Evolutionary conservation across 345 rosid genomes (phyloP), one percentile per base, ranked within the genome.

Genomic region (Erodium maritimum): DNA sequence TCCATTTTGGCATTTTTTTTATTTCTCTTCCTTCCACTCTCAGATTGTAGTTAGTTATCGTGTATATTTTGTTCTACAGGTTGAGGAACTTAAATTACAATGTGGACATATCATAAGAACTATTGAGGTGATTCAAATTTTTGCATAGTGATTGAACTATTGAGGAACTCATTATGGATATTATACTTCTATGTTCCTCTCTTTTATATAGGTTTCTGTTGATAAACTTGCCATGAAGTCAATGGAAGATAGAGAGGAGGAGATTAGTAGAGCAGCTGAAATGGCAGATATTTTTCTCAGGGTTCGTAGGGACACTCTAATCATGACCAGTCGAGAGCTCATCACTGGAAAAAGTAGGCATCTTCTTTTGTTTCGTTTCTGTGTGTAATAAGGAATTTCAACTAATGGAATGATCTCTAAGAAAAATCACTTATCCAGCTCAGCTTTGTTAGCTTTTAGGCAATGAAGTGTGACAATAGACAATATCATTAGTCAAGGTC

Each of bases 321-420:
- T 91, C 65, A 82, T 91, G 95, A 88, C 95, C 62, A 88, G 98
- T 63, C 89, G 98, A 62, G 77, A 80, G 68, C 98, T 91, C 65
- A 73, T 91, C 77, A 82, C 80, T 4, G 96, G 98, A 54, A 88
- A 84, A 81, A 69, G 98, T 91, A 57, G 22, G 84, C 73, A 53
- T 54, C 24, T 34, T 55, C 29, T 63, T 48, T 62, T 55, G 59
- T 42, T 11, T 63, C 10, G 46, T 37, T 5, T 37, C 46, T 37
- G 14, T 37, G 10, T 12, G 13, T 11, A 37, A 12, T 37, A 37
- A 37, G 46, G 11, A 1, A 5, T 5, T 37, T 11, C 46, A 37
- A 37, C 10, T 37, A 12, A 37, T 37, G 46, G 46, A 37, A 37
- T 37, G 13, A 6, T 5, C 46, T 37, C 13, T 37, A 37, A 37